Evolutionary conservation across 2,329 filamentous ascomycete genomes (phyloP), one percentile per base, ranked within the genome.

Genomic region (Pseudogymnoascus sp.): DNA sequence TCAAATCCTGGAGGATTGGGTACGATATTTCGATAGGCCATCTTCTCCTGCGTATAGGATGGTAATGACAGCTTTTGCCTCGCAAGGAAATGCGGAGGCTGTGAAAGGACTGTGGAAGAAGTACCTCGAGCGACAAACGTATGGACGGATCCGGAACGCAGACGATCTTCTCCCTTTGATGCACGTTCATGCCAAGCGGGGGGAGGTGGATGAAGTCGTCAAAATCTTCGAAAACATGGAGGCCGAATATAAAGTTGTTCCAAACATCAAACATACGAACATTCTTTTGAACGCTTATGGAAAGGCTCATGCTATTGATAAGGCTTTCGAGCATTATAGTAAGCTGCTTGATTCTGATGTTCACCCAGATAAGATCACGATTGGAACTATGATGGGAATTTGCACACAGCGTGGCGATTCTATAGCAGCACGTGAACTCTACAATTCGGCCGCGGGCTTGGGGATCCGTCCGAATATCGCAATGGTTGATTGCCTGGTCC

Each of bases 351-450:
- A 62, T 66, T 79, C 67, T 68, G 76, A 64, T 33, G 69, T 84
- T 3, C 69, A 73, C 22, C 87, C 89, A 0, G 83, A 90, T 71
- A 69, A 76, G 0, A 80, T 84, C 68, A 89, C 87, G 0, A 91
- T 91, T 68, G 84, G 83, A 2, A 88, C 87, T 4, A 76, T 96
- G 65, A 89, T 96, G 83, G 81, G 84, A 23, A 79, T 95, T 69
- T 84, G 84, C 60, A 86, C 87, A 14, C 80, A 79, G 12, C 82
- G 84, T 67, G 92, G 92, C 22, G 92, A 97, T 71, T 75, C 92
- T 1, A 83, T 87, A 22, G 82, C 83, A 60, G 85, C 89, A 1
- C 77, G 88, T 23, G 79, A 86, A 22, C 74, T 96, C 14, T 85
- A 89, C 67, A 78, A 80, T 30, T 78, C 84, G 62, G 88, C 89